Evolutionary conservation across 805 yeast species (phyloP), one percentile per base, ranked within the genome.

Genomic region (Candida ponderosae): DNA sequence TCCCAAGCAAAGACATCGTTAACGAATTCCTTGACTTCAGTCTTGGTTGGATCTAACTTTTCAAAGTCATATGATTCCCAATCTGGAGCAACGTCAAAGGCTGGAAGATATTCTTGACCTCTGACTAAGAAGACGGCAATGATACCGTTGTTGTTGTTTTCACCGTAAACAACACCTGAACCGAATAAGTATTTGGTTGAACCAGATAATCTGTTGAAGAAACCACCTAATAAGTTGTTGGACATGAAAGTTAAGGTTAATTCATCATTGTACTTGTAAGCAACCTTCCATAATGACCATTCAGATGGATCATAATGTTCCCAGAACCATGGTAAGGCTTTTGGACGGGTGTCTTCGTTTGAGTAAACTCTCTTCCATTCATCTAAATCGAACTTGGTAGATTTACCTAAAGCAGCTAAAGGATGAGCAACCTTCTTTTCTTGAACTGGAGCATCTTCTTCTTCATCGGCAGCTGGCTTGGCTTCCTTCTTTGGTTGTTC

Each of bases 1-100:
- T 90, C 98, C 97, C 97, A 90, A 53, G 97, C 95, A 81, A 95
- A 86, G 81, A 88, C 73, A 78, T 88, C 85, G 67, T 84, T 73
- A 55, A 93, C 65, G 59, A 86, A 85, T 47, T 72, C 84, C 67
- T 74, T 81, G 73, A 75, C 85, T 60, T 76, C 93, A 51, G 75
- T 77, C 51, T 76, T 76, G 55, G 87, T 54, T 44, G 81, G 75
- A 62, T 90, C 97, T 58, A 90, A 73, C 72, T 85, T 80, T 60
- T 77, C 68, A 83, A 76, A 87, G 42, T 62, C 60, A 72, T 86
- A 90, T 35, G 96, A 86, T 72, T 90, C 97, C 95, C 95, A 88
- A 71, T 93, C 98, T 66, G 98, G 97, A 60, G 97, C 98, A 65
- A 93, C 97, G 49, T 90, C 84, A 60, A 90, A 87, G 46, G 96